A percentile compares a stretch with the other conserved stretches of the same genome.
Conservation (phyloP, 495 filamentous ascomycete genomes). For the Hyaloscypha hepaticicola region DNA sequence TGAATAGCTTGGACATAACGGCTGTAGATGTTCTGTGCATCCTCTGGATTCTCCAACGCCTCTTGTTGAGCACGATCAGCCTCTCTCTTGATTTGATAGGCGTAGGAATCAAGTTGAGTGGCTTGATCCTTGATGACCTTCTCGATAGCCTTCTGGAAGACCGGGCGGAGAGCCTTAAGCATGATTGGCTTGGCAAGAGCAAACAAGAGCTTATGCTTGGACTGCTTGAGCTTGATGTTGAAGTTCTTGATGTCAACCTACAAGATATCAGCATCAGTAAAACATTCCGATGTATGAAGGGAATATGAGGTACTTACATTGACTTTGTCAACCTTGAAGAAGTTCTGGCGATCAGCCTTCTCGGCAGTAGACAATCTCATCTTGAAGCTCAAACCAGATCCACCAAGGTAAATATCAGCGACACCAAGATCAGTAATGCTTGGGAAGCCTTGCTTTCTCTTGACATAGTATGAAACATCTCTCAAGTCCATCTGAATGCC, state of each 20-base stretch:
- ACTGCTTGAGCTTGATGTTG: slow-evolving; percentile 88
- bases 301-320: background rate
- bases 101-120: slow-evolving; percentile 63
- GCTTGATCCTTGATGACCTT: slow-evolving; percentile 81
- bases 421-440: slow-evolving; percentile 85
- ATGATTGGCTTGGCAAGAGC: slow-evolving; percentile 83
- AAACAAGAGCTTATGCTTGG: slow-evolving; percentile 91
- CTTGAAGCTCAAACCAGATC: slow-evolving; percentile 87
- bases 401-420: slow-evolving; percentile 86
- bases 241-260: slow-evolving; percentile 81
- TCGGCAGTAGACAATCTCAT: slow-evolving; percentile 83
- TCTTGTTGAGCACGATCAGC: slow-evolving; percentile 67
- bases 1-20: slow-evolving; percentile 79
- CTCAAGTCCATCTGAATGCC: slow-evolving; percentile 85
- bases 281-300: background rate
- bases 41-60: slow-evolving; percentile 59
- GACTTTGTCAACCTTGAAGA: slow-evolving; percentile 87
- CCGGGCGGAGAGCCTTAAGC: slow-evolving; percentile 79
- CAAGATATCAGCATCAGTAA: slow-evolving; percentile 37
- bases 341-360: slow-evolving; percentile 70
- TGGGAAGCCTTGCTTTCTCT: slow-evolving; percentile 94
- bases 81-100: slow-evolving; percentile 77
- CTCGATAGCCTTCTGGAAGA: slow-evolving; percentile 81
- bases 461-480: slow-evolving; percentile 94
- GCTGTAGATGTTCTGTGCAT: slow-evolving; percentile 80